Conservation (phyloP, 2,329 filamentous ascomycete genomes). For the Botrytis fragariae region DNA sequence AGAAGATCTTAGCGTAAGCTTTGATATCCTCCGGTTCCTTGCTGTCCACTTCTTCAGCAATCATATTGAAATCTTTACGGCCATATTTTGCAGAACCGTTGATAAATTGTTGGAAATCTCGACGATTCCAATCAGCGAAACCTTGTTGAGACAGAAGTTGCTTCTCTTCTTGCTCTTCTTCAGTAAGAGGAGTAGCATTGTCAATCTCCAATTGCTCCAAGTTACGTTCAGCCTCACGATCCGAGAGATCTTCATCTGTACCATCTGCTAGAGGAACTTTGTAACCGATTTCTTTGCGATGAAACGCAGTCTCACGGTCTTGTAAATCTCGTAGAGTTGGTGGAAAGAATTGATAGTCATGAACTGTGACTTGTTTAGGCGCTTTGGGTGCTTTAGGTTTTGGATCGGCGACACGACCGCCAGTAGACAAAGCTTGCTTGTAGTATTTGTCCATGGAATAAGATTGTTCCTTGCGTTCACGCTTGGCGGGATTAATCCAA, state of each 20-base stretch:
- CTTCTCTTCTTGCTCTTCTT: slow-evolving; percentile 88
- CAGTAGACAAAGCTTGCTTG: slow-evolving; percentile 79
- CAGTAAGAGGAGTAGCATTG: slow-evolving; percentile 80
- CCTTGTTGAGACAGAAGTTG: slow-evolving; percentile 76
- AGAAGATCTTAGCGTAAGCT: slow-evolving; percentile 91
- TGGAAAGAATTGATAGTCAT: slow-evolving; percentile 98
- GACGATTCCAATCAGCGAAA: slow-evolving; percentile 92
- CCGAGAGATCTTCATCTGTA: slow-evolving; percentile 79
- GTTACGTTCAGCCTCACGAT: slow-evolving; percentile 83
- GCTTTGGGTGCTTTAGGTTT: slow-evolving; percentile 96
- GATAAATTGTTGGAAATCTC: slow-evolving; percentile 97
- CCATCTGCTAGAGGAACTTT: slow-evolving; percentile 89
- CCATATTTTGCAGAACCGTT: slow-evolving; percentile 94
- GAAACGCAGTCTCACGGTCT: slow-evolving; percentile 93
- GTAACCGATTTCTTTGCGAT: slow-evolving; percentile 94
- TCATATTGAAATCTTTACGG: slow-evolving; percentile 78
- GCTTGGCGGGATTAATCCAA: slow-evolving; percentile 98
- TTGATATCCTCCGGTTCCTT: slow-evolving; percentile 84
- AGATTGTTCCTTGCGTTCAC: slow-evolving; percentile 95
- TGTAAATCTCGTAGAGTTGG: slow-evolving; percentile 80
- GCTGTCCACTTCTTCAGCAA: slow-evolving; percentile 86
- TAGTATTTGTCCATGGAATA: slow-evolving; percentile 99
- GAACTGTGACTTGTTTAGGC: slow-evolving; percentile 85
- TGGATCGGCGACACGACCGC: slow-evolving; percentile 73
- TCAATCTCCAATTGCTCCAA: slow-evolving; percentile 91